Conservation (phyloP, 2,329 filamentous ascomycete species). For the Colletotrichum sp. region DNA sequence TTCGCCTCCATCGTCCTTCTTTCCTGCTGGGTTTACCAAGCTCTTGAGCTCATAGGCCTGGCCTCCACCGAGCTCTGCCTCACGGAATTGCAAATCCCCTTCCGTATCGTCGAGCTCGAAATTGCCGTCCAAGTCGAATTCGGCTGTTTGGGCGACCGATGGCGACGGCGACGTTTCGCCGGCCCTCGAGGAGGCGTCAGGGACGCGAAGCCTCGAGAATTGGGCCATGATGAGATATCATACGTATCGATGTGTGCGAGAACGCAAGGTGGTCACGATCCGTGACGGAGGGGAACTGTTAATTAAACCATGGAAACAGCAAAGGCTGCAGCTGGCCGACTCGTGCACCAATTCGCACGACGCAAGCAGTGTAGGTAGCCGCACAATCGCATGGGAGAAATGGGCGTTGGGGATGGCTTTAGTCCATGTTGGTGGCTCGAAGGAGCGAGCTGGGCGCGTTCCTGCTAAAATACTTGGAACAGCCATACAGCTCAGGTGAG, state of each 20-base stretch:
- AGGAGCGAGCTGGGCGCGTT: not conserved
- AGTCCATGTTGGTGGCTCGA: not conserved
- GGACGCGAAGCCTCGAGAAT: not conserved
- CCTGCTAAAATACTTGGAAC: not conserved
- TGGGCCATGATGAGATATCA: constrained; percentile 1
- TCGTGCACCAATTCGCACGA: not conserved
- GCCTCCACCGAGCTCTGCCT: constrained; percentile 30
- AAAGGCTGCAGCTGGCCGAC: not conserved
- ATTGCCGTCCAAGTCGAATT: constrained; percentile 39
- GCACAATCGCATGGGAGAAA: not conserved
- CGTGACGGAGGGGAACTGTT: not conserved
- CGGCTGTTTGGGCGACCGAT: constrained; percentile 44
- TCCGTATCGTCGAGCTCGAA: constrained; percentile 28
- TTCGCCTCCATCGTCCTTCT: constrained; percentile 32
- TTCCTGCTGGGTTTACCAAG: not conserved
- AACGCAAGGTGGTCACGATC: not conserved
- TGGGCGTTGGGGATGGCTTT: not conserved
- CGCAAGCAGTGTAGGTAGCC: not conserved
- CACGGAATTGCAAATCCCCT: constrained; percentile 28
- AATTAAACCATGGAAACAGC: not conserved
- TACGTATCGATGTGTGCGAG: not conserved
- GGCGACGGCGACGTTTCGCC: constrained; percentile 34
- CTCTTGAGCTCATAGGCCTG: constrained; percentile 37
- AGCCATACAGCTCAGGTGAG: not conserved
- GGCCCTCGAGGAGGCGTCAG: not conserved